phyloP scores from a whole-genome alignment of 345 rosid species.

The Syzygium aromaticum region DNA sequence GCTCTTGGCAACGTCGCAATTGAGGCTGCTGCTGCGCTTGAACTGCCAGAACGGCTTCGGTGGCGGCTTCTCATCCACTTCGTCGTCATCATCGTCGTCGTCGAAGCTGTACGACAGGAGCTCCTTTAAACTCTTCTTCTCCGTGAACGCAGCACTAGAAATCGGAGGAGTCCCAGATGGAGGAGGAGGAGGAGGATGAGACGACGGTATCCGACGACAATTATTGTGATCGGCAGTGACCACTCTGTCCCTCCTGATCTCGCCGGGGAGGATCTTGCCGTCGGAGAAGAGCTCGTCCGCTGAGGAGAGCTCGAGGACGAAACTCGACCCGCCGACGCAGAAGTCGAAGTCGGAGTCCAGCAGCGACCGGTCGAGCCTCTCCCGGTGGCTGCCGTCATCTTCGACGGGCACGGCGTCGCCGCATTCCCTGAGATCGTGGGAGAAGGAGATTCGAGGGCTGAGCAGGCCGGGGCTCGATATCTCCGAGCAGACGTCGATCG shows the following conservation, averaged over 20 bases:
- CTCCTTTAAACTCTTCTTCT: slow-evolving; percentile 77
- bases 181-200: slow-evolving; percentile 4
- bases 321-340: slow-evolving; percentile 10
- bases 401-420: slow-evolving; percentile 18
- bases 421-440: slow-evolving; percentile 47
- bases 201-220: background rate
- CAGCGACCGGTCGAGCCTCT: slow-evolving; percentile 35
- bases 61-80: slow-evolving; percentile 9
- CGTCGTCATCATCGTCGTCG: slow-evolving; percentile 13
- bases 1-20: slow-evolving; percentile 45
- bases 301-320: slow-evolving; percentile 45
- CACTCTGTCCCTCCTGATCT: slow-evolving; percentile 38
- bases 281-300: slow-evolving; percentile 89
- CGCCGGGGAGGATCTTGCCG: slow-evolving; percentile 70
- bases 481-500: slow-evolving; percentile 70
- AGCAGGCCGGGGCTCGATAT: slow-evolving; percentile 36
- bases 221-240: background rate
- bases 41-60: slow-evolving; percentile 59
- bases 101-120: slow-evolving; percentile 36
- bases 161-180: background rate
- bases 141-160: slow-evolving; percentile 5
- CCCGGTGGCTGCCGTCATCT: slow-evolving; percentile 28
- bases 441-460: slow-evolving; percentile 74
- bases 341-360: slow-evolving; percentile 52
- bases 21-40: slow-evolving; percentile 78